Evolutionary conservation across 176 grass and related monocot genomes (phyloP).

Genomic region (Themeda triandra): DNA sequence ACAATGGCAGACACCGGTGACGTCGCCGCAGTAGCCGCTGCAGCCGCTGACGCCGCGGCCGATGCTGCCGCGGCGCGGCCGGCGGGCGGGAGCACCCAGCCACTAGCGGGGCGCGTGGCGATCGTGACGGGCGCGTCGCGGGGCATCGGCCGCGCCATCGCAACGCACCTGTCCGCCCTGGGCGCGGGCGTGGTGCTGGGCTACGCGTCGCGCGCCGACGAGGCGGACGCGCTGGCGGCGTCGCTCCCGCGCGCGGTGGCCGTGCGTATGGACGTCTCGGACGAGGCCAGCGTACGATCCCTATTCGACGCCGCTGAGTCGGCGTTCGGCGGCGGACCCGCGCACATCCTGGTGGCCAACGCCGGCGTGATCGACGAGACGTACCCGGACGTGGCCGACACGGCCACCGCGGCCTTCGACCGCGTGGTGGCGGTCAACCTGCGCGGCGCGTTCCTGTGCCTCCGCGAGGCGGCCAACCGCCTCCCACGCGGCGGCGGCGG

Average conservation of each 20-base stretch:
- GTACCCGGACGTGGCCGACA: conserved; percentile 29
- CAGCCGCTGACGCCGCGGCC: not conserved
- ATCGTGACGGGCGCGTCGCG: conserved; percentile 57
- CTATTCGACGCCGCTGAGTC: conserved; percentile 55
- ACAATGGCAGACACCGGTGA: not conserved
- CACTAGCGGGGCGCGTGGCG: conserved; percentile 49
- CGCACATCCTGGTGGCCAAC: conserved; percentile 58
- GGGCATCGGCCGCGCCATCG: conserved; percentile 51
- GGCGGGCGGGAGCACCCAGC: not conserved
- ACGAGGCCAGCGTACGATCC: conserved; percentile 14
- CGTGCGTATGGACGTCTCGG: conserved; percentile 28
- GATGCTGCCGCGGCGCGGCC: too few species aligned
- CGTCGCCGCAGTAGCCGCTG: not conserved
- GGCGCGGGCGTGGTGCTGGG: conserved; percentile 61
- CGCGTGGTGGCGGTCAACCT: conserved; percentile 37
- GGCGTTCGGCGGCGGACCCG: conserved; percentile 26
- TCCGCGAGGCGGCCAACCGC: conserved; percentile 62
- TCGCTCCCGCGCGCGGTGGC: conserved; percentile 31
- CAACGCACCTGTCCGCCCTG: conserved; percentile 44
- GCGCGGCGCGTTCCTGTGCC: conserved; percentile 75
- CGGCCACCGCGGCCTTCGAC: conserved; percentile 47
- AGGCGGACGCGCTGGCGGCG: conserved; percentile 28
- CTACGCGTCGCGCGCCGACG: conserved; percentile 31
- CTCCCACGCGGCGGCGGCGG: conserved; percentile 58
- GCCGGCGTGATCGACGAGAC: conserved; percentile 46